Conservation (phyloP, 1,284 basidiomycete species). For the Boletus sp. region DNA sequence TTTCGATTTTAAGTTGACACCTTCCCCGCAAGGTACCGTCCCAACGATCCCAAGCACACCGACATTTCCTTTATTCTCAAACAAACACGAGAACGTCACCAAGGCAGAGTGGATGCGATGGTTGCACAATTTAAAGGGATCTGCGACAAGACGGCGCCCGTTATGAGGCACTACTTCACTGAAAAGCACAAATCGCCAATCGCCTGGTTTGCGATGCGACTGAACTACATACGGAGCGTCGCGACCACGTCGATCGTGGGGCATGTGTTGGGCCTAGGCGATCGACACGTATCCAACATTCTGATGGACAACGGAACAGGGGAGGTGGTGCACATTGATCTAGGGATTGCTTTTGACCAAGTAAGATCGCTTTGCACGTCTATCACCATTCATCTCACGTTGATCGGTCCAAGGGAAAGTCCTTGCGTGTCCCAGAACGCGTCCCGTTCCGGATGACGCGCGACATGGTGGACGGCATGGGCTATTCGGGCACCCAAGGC, state of each 20-base stretch:
- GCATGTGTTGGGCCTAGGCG: conserved; percentile 88
- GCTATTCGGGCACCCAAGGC: conserved; percentile 85
- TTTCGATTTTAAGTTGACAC: conserved; percentile 20
- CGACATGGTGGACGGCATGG: conserved; percentile 93
- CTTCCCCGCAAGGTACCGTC: conserved; percentile 38
- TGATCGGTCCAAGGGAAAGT: conserved; percentile 61
- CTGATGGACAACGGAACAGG: conserved; percentile 82
- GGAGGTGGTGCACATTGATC: conserved; percentile 91
- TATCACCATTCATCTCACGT: neutral
- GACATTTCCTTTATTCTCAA: conserved; percentile 24
- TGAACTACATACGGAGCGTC: conserved; percentile 88
- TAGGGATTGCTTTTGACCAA: conserved; percentile 96
- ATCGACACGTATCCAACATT: conserved; percentile 92
- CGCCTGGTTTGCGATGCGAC: conserved; percentile 90
- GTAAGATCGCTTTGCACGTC: conserved; percentile 39
- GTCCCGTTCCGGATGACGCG: conserved; percentile 95
- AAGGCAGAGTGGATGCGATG: conserved; percentile 35
- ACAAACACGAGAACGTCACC: conserved; percentile 30
- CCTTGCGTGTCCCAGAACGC: conserved; percentile 78
- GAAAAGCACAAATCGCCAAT: conserved; percentile 85
- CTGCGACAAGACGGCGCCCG: conserved; percentile 66
- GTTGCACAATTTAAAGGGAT: conserved; percentile 51
- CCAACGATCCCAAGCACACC: conserved; percentile 30
- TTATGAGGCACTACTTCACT: conserved; percentile 93
- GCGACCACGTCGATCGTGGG: conserved; percentile 95